Base-by-base conservation (phyloP, 1,139 yeast species). In the Saccharomyces pastorianus region DNA sequence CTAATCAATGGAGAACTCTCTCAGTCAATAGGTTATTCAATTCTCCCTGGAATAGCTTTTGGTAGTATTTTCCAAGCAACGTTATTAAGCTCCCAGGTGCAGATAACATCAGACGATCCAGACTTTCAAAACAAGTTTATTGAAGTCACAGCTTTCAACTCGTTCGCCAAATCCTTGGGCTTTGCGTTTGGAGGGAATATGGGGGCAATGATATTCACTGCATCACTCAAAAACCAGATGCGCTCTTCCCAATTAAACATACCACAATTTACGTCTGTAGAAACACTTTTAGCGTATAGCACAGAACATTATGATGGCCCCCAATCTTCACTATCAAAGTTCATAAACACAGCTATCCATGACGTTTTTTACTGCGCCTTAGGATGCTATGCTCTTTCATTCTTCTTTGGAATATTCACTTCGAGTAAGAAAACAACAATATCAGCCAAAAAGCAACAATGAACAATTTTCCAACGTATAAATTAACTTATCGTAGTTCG, bases 41-140 rank as follows among this genome's bases (percentile, higher is more conserved):
- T 84, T 32, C 61, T 81, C 3, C 72, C 74, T 7, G 88, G 88
- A 51, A 62, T 80, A 23, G 76, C 82, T 0, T 67, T 77, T 48
- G 88, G 88, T 1, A 56, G 76, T 31, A 72, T 73, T 52, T 72
- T 82, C 61, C 88, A 83, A 65, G 69, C 80, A 29, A 67, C 79
- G 0, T 61, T 79, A 41, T 63, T 84, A 25, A 69, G 81, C 13
- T 75, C 79, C 4, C 88, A 84, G 63, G 62, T 83, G 17, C 58
- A 56, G 27, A 51, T 59, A 38, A 56, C 53, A 7, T 34, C 42
- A 23, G 49, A 51, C 7, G 53, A 53, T 31, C 53, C 56, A 6
- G 53, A 53, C 11, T 54, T 46, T 28, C 46, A 54, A 41, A 27
- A 27, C 29, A 46, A 54, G 29, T 55, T 57, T 46, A 55, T 54